Conservation (phyloP, 441 rosid species). For the Cnidoscolus chayamansa region DNA sequence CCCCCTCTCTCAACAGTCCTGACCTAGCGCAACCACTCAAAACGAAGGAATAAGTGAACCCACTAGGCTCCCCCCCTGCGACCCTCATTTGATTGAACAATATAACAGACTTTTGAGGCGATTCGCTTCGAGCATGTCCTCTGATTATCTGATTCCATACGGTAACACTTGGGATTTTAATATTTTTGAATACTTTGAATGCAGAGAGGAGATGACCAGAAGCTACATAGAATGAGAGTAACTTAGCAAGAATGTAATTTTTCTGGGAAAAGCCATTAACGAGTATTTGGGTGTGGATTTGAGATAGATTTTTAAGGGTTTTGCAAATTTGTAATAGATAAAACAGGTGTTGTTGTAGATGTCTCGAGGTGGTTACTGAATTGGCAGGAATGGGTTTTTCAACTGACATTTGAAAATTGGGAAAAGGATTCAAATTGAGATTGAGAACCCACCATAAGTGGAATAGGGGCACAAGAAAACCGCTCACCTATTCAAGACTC, state of each 20-base stretch:
- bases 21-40: slow-evolving; percentile 40
- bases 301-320: slow-evolving; percentile 22
- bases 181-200: slow-evolving; percentile 22
- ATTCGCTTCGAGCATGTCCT: slow-evolving; percentile 33
- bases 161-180: slow-evolving; percentile 36
- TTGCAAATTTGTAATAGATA: slow-evolving; percentile 28
- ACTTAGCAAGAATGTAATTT: slow-evolving; percentile 37
- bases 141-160: slow-evolving; percentile 53
- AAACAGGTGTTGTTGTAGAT: slow-evolving; percentile 38
- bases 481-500: too few species aligned
- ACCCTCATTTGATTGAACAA: slow-evolving; percentile 40
- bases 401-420: slow-evolving; percentile 19
- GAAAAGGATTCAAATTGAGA: too few species aligned
- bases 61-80: slow-evolving; percentile 35
- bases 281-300: slow-evolving; percentile 47
- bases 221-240: slow-evolving; percentile 37
- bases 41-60: slow-evolving; percentile 44
- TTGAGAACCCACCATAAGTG: too few species aligned
- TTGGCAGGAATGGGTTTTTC: slow-evolving; percentile 20
- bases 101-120: slow-evolving; percentile 28
- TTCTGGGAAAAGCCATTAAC: slow-evolving; percentile 38
- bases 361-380: slow-evolving; percentile 23
- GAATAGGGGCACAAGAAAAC: too few species aligned
- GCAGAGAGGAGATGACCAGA: slow-evolving; percentile 30
- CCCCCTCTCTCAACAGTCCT: slow-evolving; percentile 37